Conservation (phyloP, 306 rosid genomes). For the Vicia sativa region DNA sequence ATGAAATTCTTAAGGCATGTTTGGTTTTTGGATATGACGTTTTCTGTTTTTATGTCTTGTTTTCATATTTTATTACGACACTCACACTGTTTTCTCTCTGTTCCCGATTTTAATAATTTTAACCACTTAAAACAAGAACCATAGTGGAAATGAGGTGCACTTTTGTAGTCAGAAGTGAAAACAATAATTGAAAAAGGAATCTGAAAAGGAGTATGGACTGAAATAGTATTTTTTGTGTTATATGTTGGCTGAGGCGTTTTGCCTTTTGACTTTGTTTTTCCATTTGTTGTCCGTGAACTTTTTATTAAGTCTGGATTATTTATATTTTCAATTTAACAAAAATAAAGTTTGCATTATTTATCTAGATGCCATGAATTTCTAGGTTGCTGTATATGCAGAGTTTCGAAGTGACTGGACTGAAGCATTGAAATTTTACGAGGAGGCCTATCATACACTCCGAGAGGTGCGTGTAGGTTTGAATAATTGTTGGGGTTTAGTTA, state of each 20-base stretch:
- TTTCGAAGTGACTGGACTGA: conserved; percentile 92
- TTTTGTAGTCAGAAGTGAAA: conserved; percentile 9
- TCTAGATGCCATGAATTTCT: conserved; percentile 52
- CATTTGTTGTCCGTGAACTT: conserved; percentile 16
- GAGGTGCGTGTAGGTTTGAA: conserved; percentile 57
- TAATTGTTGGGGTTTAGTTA: conserved; percentile 28
- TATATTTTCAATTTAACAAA: conserved; percentile 34
- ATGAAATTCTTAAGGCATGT: not conserved
- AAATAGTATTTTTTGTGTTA: not conserved
- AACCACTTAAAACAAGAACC: not conserved
- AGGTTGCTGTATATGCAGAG: conserved; percentile 98
- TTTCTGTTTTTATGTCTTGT: not conserved
- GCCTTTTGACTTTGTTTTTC: conserved; percentile 23
- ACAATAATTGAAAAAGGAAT: conserved; percentile 9
- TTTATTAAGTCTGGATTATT: conserved; percentile 28
- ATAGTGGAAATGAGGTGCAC: not conserved
- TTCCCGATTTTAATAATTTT: not conserved
- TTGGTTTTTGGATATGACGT: not conserved
- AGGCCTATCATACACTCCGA: conserved; percentile 80
- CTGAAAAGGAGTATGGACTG: not conserved
- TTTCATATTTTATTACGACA: not conserved
- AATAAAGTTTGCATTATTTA: conserved; percentile 43
- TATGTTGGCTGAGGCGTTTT: conserved; percentile 4
- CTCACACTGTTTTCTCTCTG: not conserved
- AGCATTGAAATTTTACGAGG: conserved; percentile 88